Percentiles rank a stretch among this genome's conserved stretches.
These are phyloP conservation scores for Fusarium sp. DNA, from an alignment of 2,329 filamentous ascomycete genomes.

Conservation along the genomic window DNA sequence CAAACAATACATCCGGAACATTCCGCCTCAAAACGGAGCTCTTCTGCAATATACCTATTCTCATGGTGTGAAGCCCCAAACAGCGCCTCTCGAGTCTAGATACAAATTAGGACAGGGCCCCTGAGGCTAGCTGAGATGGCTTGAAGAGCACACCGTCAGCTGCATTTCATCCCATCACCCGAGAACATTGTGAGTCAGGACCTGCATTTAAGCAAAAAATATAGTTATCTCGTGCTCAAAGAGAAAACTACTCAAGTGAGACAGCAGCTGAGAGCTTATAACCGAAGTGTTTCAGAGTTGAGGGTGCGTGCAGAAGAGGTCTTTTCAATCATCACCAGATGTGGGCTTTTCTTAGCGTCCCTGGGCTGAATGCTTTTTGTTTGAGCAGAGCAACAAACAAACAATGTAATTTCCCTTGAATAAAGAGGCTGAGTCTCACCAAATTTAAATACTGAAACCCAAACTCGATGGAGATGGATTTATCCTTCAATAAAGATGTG, in stretches of 20 bases:
- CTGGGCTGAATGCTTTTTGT: not conserved
- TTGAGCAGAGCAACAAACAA: conserved; percentile 25
- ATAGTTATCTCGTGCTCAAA: not conserved
- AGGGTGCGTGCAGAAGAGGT: conserved; percentile 9
- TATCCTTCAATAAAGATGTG: conserved; percentile 1
- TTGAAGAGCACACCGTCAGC: conserved; percentile 35
- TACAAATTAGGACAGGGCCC: conserved; percentile 37
- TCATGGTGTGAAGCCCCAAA: conserved; percentile 32
- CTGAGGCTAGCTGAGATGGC: conserved; percentile 45
- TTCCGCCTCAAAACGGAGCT: conserved; percentile 12
- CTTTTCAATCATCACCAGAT: not conserved
- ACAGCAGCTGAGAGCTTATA: not conserved
- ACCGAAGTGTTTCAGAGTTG: conserved; percentile 20
- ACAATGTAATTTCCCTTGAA: conserved; percentile 1
- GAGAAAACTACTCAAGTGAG: not conserved
- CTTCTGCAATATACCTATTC: conserved; percentile 20
- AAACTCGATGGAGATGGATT: not conserved
- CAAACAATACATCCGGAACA: conserved; percentile 13
- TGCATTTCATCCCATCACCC: conserved; percentile 14
- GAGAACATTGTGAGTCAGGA: conserved; percentile 20
- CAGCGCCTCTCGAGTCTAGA: conserved; percentile 35
- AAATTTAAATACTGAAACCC: not conserved
- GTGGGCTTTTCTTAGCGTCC: conserved; percentile 11
- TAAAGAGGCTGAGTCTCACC: not conserved
- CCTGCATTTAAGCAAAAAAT: not conserved